phyloP scores from a whole-genome alignment of 768 basidiomycete species.

The Leucosporidium yakuticum region DNA sequence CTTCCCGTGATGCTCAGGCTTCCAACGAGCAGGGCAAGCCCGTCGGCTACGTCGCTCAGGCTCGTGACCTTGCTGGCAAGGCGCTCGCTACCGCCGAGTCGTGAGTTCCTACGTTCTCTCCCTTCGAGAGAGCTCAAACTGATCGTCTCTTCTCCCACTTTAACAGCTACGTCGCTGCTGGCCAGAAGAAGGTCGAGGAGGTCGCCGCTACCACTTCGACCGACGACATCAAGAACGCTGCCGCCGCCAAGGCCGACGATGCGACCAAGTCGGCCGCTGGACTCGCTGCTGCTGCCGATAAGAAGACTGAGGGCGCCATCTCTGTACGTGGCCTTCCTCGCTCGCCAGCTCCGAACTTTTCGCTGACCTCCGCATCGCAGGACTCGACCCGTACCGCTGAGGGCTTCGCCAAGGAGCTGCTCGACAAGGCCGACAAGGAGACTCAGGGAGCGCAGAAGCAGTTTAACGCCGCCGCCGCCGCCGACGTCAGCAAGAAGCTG shows the following conservation, averaged over 20 bases:
- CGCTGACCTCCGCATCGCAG: not conserved
- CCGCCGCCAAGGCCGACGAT: slow-evolving; percentile 1
- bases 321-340: not conserved
- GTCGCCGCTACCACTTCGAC: not conserved
- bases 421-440: not conserved
- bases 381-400: not conserved
- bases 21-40: slow-evolving; percentile 15
- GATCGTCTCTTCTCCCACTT: not conserved
- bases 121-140: not conserved
- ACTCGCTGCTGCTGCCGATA: not conserved
- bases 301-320: not conserved
- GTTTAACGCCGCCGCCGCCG: slow-evolving; percentile 1
- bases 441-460: not conserved
- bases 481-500: slow-evolving; percentile 1
- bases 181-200: slow-evolving; percentile 29
- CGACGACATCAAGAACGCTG: slow-evolving; percentile 20
- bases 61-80: slow-evolving; percentile 13
- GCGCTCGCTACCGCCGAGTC: slow-evolving; percentile 15
- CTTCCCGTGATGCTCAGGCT: slow-evolving; percentile 18
- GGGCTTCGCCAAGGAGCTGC: not conserved
- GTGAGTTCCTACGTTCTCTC: not conserved
- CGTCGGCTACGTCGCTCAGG: slow-evolving; percentile 27
- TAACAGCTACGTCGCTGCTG: slow-evolving; percentile 8
- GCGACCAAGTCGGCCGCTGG: slow-evolving; percentile 2
- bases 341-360: not conserved